Conservation (phyloP, 2,329 filamentous ascomycete species). For the Botryotinia convoluta region DNA sequence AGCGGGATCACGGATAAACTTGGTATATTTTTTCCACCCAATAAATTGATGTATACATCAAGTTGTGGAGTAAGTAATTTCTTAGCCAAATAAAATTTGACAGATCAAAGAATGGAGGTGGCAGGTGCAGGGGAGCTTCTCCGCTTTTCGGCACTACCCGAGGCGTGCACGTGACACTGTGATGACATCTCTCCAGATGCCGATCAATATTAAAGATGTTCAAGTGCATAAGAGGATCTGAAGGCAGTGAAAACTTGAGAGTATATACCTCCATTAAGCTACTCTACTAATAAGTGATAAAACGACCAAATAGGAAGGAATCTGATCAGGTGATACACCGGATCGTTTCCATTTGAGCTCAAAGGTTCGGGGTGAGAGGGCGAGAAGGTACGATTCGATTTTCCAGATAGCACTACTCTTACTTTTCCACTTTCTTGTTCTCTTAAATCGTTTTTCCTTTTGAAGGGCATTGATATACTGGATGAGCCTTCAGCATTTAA, state of each 20-base stretch:
- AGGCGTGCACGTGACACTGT: background rate
- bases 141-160: background rate
- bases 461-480: background rate
- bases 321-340: background rate
- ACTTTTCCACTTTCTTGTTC: background rate
- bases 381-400: background rate
- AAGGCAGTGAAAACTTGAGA: background rate
- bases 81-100: background rate
- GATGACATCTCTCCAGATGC: background rate
- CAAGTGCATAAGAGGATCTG: background rate
- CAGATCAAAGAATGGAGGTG: slow-evolving; percentile 5
- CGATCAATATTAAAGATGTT: background rate
- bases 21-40: slow-evolving; percentile 1
- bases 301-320: background rate
- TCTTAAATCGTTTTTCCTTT: background rate
- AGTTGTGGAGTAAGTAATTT: background rate
- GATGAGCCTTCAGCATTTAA: background rate
- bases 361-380: background rate
- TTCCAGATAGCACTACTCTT: background rate
- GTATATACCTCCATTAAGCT: background rate
- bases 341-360: background rate
- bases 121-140: slow-evolving; percentile 7
- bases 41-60: background rate
- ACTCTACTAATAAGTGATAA: background rate
- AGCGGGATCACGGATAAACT: background rate